Base-by-base conservation (phyloP, 2,329 filamentous ascomycete genomes). In the Cladosporium sp. region DNA sequence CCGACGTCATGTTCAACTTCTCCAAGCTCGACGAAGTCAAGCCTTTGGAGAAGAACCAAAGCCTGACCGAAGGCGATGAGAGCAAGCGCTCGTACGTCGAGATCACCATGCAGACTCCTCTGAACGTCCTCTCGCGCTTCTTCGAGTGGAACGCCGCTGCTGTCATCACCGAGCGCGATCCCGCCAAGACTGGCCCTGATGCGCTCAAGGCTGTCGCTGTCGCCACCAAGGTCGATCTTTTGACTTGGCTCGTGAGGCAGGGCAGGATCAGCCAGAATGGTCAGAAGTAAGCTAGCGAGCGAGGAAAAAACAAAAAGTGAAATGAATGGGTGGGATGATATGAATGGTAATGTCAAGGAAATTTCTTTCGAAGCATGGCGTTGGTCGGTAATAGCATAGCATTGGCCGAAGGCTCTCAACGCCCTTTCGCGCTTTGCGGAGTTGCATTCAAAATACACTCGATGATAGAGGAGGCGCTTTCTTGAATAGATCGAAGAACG, bases 101-200 rank as follows among this genome's bases (percentile, higher is more conserved):
- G 76, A 96, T 99, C 71, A 97, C 94, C 6, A 80, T 89, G 72
- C 90, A 97, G 65, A 99, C 94, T 1, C 88, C 89, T 3, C 81
- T 99, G 39, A 84, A 83, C 49, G 87, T 89, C 45, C 81, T 99
- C 56, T 93, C 91, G 79, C 87, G 89, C 69, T 99, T 99, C 77
- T 91, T 97, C 65, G 92, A 97, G 77, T 97, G 94, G 92, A 97
- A 99, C 76, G 94, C 89, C 66, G 93, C 94, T 0, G 94, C 94
- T 0, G 86, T 99, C 51, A 91, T 99, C 3, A 99, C 93, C 0
- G 92, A 97, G 74, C 82, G 84, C 66, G 78, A 79, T 12, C 14
- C 12, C 20, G 54, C 19, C n/a, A 40, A 36, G 17, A 40, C 78
- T 12, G 82, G 83, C 47, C 72, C 62, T 30, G 64, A 64, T 7